Base-by-base conservation (phyloP, 768 basidiomycete species). In the Hydnomerulius pinastri region DNA sequence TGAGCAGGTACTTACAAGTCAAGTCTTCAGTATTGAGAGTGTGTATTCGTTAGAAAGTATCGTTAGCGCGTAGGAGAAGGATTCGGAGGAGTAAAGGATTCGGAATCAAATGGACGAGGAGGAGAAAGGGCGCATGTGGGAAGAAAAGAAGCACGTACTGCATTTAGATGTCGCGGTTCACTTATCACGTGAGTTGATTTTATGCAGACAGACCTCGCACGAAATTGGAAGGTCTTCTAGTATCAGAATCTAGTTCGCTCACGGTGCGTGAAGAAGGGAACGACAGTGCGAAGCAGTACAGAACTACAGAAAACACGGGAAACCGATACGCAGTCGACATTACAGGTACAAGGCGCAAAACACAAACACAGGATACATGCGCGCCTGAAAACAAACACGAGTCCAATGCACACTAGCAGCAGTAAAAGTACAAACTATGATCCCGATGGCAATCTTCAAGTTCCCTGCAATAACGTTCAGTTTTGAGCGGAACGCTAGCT, bases 141-240 rank as follows among this genome's bases (percentile, higher is more conserved):
- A 47, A 38, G 50, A 51, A 54, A 35, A 35, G 15, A 11, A 43
- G n/a, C 43, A 46, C 29, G 20, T 55, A 54, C 62, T 63, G 53
- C 55, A 58, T 52, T 51, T 48, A 50, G 43, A 51, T 37, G 36
- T 38, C 65, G 61, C 65, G 66, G 66, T 67, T 67, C 65, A 40
- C 42, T 65, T 61, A 55, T 67, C 66, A 67, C 66, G 66, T 69
- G 66, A 23, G 53, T 66, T 67, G 62, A 67, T 36, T 68, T 67
- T 48, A 8, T 35, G 13, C 13, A 1, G 27, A 48, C 46, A 30
- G 37, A 43, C 27, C 40, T 48, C 10, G 20, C 8, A 28, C 28
- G 24, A n/a, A n/a, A n/a, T n/a, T n/a, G n/a, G n/a, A n/a, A n/a
- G n/a, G n/a, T n/a, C n/a, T n/a, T n/a, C n/a, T n/a, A n/a, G n/a